phyloP scores from a whole-genome alignment of 2,329 filamentous ascomycete genomes.

The Cercospora beticola region DNA sequence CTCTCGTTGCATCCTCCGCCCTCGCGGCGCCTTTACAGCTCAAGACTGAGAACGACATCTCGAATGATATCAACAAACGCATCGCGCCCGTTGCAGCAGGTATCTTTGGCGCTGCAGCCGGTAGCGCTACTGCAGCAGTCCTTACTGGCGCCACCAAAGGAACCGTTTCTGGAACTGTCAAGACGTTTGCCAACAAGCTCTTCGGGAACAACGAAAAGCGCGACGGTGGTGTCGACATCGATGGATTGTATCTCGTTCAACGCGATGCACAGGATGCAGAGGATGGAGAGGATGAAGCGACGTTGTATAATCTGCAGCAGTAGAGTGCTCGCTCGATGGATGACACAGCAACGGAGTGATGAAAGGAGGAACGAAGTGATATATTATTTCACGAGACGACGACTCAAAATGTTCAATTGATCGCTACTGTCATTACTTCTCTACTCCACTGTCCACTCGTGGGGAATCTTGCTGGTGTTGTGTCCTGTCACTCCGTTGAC shows the following conservation, averaged over 20 bases:
- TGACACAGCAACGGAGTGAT: background rate
- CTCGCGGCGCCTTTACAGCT: background rate
- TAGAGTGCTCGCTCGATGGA: background rate
- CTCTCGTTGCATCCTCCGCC: background rate
- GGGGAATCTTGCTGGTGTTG: background rate
- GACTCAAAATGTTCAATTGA: background rate
- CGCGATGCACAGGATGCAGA: background rate
- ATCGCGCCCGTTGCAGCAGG: background rate
- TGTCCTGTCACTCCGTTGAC: background rate
- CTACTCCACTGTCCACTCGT: background rate
- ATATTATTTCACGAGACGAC: background rate
- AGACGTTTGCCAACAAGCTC: background rate
- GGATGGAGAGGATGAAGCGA: background rate
- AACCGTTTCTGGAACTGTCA: background rate
- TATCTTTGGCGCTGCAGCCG: background rate
- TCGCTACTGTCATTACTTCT: background rate
- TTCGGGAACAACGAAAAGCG: background rate
- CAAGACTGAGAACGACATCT: background rate
- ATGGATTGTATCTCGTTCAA: background rate
- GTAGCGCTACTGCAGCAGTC: background rate
- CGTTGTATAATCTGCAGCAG: background rate
- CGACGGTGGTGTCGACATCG: background rate
- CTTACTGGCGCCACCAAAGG: background rate
- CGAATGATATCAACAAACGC: background rate
- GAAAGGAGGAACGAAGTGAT: background rate